Percentiles rank a stretch among this genome's conserved stretches.
Conservation (phyloP, 164 flowering plant genomes). For the Chimonanthus praecox region DNA sequence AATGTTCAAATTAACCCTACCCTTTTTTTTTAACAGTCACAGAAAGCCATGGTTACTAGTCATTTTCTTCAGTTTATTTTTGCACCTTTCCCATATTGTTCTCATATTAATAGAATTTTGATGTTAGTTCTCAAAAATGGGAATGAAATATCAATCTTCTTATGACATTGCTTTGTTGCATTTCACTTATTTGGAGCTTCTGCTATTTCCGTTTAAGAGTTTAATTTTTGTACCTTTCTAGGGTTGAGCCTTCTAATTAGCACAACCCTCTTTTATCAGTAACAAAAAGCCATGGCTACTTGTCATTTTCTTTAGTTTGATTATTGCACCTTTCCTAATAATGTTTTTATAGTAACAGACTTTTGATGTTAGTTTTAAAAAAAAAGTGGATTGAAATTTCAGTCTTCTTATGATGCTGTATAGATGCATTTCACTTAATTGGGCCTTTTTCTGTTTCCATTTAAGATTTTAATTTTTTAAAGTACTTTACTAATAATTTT, state of each 20-base stretch:
- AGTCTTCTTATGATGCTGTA: neutral
- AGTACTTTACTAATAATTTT: too few species aligned
- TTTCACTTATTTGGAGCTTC: neutral
- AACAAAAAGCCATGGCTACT: neutral
- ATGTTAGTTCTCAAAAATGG: neutral
- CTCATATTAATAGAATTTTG: neutral
- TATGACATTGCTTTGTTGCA: neutral
- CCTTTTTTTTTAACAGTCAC: neutral
- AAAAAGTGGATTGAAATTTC: neutral
- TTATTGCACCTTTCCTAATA: neutral
- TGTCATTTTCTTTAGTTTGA: neutral
- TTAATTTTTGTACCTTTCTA: neutral
- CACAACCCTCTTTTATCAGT: neutral
- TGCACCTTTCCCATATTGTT: neutral
- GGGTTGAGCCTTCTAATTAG: neutral
- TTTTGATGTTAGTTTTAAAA: neutral
- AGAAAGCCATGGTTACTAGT: neutral
- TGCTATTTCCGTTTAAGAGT: neutral
- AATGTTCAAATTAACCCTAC: neutral
- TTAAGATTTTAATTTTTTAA: neutral
- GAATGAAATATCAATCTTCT: neutral
- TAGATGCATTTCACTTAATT: neutral
- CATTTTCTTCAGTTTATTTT: neutral
- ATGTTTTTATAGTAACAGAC: too few species aligned
- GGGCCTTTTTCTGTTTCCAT: neutral